Evolutionary conservation across 768 basidiomycete genomes (phyloP).

Genomic region (Rubroboletus satanas): DNA sequence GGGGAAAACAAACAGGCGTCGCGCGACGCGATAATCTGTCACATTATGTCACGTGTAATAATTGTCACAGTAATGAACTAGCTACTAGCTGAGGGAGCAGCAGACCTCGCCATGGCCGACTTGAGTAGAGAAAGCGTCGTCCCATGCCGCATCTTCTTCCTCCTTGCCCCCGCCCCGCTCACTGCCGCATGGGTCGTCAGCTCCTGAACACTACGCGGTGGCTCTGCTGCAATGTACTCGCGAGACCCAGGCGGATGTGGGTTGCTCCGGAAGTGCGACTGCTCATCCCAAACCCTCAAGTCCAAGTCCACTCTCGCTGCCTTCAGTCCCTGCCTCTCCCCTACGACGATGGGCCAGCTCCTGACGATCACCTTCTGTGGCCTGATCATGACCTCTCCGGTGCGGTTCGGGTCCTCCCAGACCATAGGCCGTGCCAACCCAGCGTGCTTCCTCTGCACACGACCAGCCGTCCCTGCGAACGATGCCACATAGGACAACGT

Average conservation of each 20-base stretch:
- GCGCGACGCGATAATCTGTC: conserved; percentile 22
- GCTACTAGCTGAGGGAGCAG: not conserved
- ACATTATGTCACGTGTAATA: conserved; percentile 24
- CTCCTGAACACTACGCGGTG: conserved; percentile 20
- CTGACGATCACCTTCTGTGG: conserved; percentile 28
- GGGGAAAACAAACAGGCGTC: conserved; percentile 23
- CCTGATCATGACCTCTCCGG: conserved; percentile 31
- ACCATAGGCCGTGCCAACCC: conserved; percentile 19
- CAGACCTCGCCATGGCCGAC: conserved; percentile 18
- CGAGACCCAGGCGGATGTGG: conserved; percentile 46
- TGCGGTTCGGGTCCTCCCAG: conserved; percentile 28
- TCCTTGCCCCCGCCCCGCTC: conserved; percentile 1
- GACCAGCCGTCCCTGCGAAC: conserved; percentile 30
- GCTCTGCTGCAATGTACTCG: conserved; percentile 41
- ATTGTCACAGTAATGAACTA: conserved; percentile 11
- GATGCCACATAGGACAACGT: conserved; percentile 25
- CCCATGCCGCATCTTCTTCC: not conserved
- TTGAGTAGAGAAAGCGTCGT: conserved; percentile 14
- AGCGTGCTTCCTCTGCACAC: conserved; percentile 16
- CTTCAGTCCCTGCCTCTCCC: conserved; percentile 38
- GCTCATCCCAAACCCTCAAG: conserved; percentile 28
- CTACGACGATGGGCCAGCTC: conserved; percentile 45
- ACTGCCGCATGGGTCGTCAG: conserved; percentile 13
- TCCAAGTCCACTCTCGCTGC: conserved; percentile 32
- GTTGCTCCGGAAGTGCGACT: conserved; percentile 38